Evolutionary conservation across 2,329 filamentous ascomycete species (phyloP), one percentile per base, ranked within the genome.

Genomic region (Cylindrodendrum hubeiense): DNA sequence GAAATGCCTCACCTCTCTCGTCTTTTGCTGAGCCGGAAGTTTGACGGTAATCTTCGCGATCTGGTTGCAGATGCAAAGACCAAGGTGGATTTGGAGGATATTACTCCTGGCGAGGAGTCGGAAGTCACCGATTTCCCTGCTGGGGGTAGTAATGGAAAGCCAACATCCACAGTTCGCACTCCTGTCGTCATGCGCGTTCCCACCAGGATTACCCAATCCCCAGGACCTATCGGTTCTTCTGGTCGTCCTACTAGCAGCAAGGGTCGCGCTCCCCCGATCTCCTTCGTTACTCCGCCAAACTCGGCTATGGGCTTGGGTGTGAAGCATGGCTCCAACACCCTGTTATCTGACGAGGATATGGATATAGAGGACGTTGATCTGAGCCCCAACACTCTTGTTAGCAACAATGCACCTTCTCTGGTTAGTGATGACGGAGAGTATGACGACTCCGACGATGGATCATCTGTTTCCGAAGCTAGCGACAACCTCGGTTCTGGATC

Each of bases 371-470:
- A 90, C 59, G 83, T 84, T 50, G 89, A 92, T 58, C 79, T 93
- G 62, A 93, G 90, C 72, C 91, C 91, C 5, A 89, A 89, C 72
- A 91, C 90, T 0, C 80, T 90, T 47, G 85, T 90, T 54, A 92
- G 91, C 77, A 93, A 93, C 78, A 92, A 93, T 70, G 91, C 92
- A 9, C 92, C 92, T 22, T 94, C 91, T 72, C 85, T 95, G 52
- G 91, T 94, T 75, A 93, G 91, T 79, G 92, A 95, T 78, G 91
- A 94, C 75, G 91, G 91, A 71, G 92, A 94, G 76, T 93, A 92
- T 73, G 91, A 92, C 70, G 90, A 91, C 60, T 93, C 90, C 2
- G 89, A 91, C 61, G 88, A 89, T 64, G 86, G 84, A 49, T 91
- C 88, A 4, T 86, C 85, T 4, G 82, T 85, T 46, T 90, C 89